Conservation (phyloP, 179 eudicot genomes). For the Silene vulgaris region DNA sequence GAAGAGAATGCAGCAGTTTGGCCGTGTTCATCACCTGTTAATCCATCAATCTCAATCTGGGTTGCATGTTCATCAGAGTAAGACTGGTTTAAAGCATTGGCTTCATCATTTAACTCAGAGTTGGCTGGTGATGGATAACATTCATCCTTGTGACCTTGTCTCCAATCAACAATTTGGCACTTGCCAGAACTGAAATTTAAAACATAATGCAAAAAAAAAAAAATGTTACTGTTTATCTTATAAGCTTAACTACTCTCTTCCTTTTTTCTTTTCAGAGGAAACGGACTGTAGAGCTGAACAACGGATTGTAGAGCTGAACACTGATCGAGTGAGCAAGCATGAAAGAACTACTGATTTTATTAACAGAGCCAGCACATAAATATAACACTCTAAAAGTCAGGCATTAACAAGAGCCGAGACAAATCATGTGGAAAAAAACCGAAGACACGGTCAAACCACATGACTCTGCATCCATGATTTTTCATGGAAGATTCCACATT, state of each 20-base stretch:
- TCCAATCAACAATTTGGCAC: conserved; percentile 92
- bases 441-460: background rate
- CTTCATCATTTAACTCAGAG: conserved; percentile 32
- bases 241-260: background rate
- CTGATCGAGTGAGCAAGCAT: background rate
- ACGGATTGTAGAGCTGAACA: background rate
- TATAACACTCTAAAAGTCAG: background rate
- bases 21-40: conserved; percentile 23
- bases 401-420: background rate
- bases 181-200: conserved; percentile 66
- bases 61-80: conserved; percentile 21
- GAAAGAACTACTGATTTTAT: background rate
- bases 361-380: background rate
- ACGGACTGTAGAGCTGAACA: background rate
- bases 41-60: conserved; percentile 23
- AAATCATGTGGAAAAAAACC: background rate
- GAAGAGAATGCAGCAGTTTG: conserved; percentile 18
- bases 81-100: conserved; percentile 27
- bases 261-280: background rate
- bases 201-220: conserved; percentile 4
- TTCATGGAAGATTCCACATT: too few relatives aligned
- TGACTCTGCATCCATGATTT: too few relatives aligned
- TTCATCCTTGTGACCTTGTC: conserved; percentile 83
- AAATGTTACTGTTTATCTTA: background rate
- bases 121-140: conserved; percentile 42